Base-by-base conservation (phyloP, 352 stramenopile species). In the Phytopythium sindhum region DNA sequence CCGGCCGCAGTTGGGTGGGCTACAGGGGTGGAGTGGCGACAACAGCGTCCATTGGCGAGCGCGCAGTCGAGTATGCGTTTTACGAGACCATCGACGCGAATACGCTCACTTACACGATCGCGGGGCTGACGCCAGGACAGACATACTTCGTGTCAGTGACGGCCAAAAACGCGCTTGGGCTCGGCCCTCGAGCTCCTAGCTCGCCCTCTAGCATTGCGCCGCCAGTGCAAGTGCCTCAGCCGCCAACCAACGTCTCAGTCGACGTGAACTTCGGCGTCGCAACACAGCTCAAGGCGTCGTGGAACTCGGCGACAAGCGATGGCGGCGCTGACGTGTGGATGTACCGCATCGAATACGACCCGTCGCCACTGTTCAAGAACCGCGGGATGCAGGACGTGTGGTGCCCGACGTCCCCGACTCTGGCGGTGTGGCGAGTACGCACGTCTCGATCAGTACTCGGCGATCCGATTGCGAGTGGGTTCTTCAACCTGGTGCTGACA, bases 71-170 rank as follows among this genome's bases (percentile, higher is more conserved):
- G 33, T 96, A 93, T 29, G 67, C 73, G 12, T 86, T 80, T 59
- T 95, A 90, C 67, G 73, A 94, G 58, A 93, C 76, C 1, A 79
- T 84, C 14, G 75, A 84, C 57, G 74, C 80, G 28, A 76, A 60
- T 17, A 73, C 84, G 17, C 44, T 86, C 12, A 87, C 67, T 15
- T 90, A 96, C 63, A 86, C 74, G 4, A 88, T 97, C 59, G 65
- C 78, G 15, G 74, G 73, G 3, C 74, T 98, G 14, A 76, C 69
- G 17, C 67, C 91, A 4, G 93, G 93, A 0, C 68, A 79, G 29
- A 67, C 81, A 19, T 98, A 98, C 63, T 93, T 88, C 45, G 83
- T 98, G 17, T 70, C 84, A 2, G 88, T 98, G 35, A 83, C 90
- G 9, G 93, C 90, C 8, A 86, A 95, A 39, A 98, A 98, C 72